Base-by-base conservation (phyloP, 202 grass and related monocot genomes). In the Tripidium arundinaceum region DNA sequence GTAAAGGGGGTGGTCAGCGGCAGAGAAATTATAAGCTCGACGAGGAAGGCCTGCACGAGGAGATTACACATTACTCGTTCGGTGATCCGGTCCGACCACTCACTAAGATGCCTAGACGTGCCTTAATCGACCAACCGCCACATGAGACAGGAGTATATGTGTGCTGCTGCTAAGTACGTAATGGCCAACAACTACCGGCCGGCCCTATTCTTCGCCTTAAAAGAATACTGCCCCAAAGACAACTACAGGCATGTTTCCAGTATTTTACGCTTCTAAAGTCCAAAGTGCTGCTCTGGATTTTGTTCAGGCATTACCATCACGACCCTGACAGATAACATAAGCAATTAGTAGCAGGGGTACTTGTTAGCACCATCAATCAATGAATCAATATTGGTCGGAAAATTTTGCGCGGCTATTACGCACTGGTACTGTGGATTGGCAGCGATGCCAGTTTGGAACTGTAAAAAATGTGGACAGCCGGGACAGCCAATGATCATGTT, bases 281-380 rank as follows among this genome's bases (percentile, higher is more conserved):
- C 54, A 70, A 52, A 37, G 46, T 24, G 43, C 63, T 33, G 70
- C 54, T 22, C 43, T 31, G 72, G 33, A 72, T 68, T 77, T 71
- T 7, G 78, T 67, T 89, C 58, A 37, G 38, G 34, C 72, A 61
- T 81, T 89, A 67, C 16, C 11, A 50, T 85, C 78, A n/a, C 15
- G 47, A 77, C 29, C 16, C 31, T 37, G 59, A 82, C 82, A 18
- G 27, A 41, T 27, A 27, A 7, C 81, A 81, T 59, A 57, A 24
- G 8, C 62, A 62, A 55, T 61, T 38, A 43, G 40, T 18, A 27
- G 37, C 2, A 3, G 6, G 19, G 49, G 40, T 10, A 34, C 69
- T 21, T 34, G 18, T 34, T 11, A 12, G 25, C 9, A 34, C 27
- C 26, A 2, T 28, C 62, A 25, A 74, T 52, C 45, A 87, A 1